Conservation (phyloP, 768 basidiomycete species). For the Podaxis sp. region DNA sequence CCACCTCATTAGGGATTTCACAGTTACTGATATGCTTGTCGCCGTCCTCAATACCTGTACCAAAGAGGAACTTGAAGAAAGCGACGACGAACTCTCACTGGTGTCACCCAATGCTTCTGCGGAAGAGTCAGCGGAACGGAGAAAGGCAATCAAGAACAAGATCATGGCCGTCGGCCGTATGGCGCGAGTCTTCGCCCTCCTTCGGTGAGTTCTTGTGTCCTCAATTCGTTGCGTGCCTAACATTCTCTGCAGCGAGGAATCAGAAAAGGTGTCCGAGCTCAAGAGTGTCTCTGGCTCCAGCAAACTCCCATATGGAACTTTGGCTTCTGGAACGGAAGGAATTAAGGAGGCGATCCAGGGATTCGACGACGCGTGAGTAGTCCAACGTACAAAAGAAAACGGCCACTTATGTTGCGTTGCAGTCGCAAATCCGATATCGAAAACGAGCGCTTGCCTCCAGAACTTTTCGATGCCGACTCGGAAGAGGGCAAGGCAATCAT, state of each 20-base stretch:
- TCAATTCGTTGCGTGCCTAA: background rate
- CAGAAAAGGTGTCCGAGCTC: constrained; percentile 94
- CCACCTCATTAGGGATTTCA: background rate
- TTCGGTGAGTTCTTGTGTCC: constrained; percentile 58
- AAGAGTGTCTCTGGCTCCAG: constrained; percentile 81
- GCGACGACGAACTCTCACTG: constrained; percentile 49
- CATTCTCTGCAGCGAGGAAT: constrained; percentile 72
- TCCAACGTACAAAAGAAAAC: background rate
- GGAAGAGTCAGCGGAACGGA: constrained; percentile 61
- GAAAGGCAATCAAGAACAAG: constrained; percentile 96
- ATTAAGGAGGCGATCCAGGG: constrained; percentile 92
- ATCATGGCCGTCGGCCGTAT: constrained; percentile 97
- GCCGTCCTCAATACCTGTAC: constrained; percentile 94
- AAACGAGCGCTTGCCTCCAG: constrained; percentile 97
- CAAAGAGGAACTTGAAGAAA: constrained; percentile 93
- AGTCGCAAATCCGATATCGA: constrained; percentile 98
- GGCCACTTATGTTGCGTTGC: background rate
- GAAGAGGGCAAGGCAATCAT: constrained; percentile 68
- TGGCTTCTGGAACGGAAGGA: constrained; percentile 87
- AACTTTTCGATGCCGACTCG: constrained; percentile 79
- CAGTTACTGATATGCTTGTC: constrained; percentile 98
- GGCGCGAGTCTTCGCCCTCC: constrained; percentile 91
- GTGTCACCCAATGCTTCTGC: constrained; percentile 37
- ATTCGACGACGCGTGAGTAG: constrained; percentile 92
- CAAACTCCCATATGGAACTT: constrained; percentile 76